Evolutionary conservation across 2,329 filamentous ascomycete species (phyloP).

Genomic region (Fusarium sp.): DNA sequence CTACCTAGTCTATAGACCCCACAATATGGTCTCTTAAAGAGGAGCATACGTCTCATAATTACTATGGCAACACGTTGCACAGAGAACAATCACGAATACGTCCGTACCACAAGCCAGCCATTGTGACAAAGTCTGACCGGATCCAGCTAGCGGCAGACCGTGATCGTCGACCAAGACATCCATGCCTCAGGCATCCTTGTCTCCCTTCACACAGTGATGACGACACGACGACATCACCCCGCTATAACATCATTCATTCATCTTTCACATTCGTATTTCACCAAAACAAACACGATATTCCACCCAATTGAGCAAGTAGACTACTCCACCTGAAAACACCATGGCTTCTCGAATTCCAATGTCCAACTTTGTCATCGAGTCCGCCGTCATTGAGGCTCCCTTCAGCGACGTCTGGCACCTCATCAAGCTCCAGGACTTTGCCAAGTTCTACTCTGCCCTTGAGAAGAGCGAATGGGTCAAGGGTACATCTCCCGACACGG

Average conservation of each 20-base stretch:
- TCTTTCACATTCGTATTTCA: neutral
- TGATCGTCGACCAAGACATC: neutral
- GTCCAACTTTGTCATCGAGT: constrained; percentile 73
- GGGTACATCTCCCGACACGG: constrained; percentile 70
- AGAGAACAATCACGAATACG: neutral
- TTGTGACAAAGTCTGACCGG: neutral
- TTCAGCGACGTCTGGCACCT: constrained; percentile 77
- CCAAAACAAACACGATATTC: neutral
- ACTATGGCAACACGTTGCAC: neutral
- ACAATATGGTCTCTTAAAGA: neutral
- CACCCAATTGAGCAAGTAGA: neutral
- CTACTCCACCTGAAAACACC: neutral
- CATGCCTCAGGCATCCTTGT: neutral
- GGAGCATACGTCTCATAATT: neutral
- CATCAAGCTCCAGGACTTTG: constrained; percentile 78
- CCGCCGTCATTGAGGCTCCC: constrained; percentile 74
- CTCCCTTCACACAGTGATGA: neutral
- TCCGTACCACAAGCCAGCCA: neutral
- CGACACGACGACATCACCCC: neutral
- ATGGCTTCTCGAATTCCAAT: constrained; percentile 65
- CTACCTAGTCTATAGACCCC: neutral
- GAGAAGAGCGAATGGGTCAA: constrained; percentile 71
- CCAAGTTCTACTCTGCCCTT: constrained; percentile 73
- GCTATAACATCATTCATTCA: neutral
- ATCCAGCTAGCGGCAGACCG: neutral